Conservation (phyloP, 768 basidiomycete species). For the Termitomyces sp. region DNA sequence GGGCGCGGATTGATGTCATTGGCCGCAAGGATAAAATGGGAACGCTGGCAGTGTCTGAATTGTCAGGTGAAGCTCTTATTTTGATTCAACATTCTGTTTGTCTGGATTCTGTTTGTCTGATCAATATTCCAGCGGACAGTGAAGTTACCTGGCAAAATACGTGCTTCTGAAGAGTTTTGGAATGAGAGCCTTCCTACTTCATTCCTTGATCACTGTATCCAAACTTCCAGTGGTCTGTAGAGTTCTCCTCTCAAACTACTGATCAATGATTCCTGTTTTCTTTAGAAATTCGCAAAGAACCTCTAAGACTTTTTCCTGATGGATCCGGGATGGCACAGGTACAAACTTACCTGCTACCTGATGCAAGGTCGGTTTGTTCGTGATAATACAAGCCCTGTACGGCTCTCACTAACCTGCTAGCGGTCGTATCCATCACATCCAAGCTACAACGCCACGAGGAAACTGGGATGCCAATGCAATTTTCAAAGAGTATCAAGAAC, state of each 20-base stretch:
- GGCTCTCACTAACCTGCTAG: constrained; percentile 23
- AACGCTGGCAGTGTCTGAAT: constrained; percentile 61
- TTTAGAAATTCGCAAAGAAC: constrained; percentile 26
- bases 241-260: background rate
- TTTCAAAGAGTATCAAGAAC: constrained; percentile 61
- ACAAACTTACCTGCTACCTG: constrained; percentile 49
- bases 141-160: constrained; percentile 22
- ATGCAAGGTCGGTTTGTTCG: constrained; percentile 30
- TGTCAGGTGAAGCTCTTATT: constrained; percentile 41
- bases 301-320: constrained; percentile 18
- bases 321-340: constrained; percentile 18
- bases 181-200: constrained; percentile 23
- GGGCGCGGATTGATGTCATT: background rate
- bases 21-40: constrained; percentile 61
- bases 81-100: background rate
- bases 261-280: background rate
- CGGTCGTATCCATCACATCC: constrained; percentile 60
- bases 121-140: constrained; percentile 16
- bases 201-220: constrained; percentile 28
- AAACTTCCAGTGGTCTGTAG: constrained; percentile 25
- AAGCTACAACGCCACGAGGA: constrained; percentile 31
- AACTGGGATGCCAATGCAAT: constrained; percentile 50
- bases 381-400: background rate
- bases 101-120: background rate
- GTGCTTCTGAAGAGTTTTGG: constrained; percentile 30